Base-by-base conservation (phyloP, 2,329 filamentous ascomycete genomes). In the Neofusicoccum laricinum region DNA sequence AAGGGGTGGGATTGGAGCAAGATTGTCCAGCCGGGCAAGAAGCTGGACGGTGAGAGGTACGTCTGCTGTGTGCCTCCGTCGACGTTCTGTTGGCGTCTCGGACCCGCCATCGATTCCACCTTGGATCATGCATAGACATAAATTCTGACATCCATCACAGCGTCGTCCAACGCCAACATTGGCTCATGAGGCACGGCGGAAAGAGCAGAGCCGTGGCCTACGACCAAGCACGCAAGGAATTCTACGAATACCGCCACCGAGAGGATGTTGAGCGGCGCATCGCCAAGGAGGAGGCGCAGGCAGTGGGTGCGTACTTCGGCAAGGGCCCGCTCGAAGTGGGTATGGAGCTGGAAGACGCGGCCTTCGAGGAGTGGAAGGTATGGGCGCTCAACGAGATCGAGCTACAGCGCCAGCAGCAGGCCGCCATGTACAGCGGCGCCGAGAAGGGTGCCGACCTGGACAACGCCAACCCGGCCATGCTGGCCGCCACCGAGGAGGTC, bases 81-180 rank as follows among this genome's bases (percentile, higher is more conserved):
- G 5, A n/a, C 17, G 25, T 17, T 6, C 12, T 21, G 17, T 17
- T 30, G 2, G 30, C 14, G 8, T 10, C n/a, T 19, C 6, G 49
- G 49, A 14, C 7, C 1, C 21, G 6, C 17, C 3, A 43, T 15
- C 25, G 38, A 34, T 40, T 8, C n/a, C 15, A 8, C 21, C 12
- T 55, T 38, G 6, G 11, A 11, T 11, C 45, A 53, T 46, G n/a
- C n/a, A n/a, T n/a, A n/a, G n/a, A n/a, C n/a, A n/a, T n/a, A n/a
- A n/a, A n/a, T 71, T 81, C 14, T 46, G 11, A 46, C 12, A 21
- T 34, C 12, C 36, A 19, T 4, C 46, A 10, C 41, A 98, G 94
- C 77, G 95, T 98, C 66, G 88, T 98, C 8, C 94, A 98, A 79
- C 88, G 94, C 67, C 94, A 98, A 75, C 75, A 95, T 65, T 96